phyloP scores from a whole-genome alignment of 352 stramenopile species.

The Phytophthora cryptogea region DNA sequence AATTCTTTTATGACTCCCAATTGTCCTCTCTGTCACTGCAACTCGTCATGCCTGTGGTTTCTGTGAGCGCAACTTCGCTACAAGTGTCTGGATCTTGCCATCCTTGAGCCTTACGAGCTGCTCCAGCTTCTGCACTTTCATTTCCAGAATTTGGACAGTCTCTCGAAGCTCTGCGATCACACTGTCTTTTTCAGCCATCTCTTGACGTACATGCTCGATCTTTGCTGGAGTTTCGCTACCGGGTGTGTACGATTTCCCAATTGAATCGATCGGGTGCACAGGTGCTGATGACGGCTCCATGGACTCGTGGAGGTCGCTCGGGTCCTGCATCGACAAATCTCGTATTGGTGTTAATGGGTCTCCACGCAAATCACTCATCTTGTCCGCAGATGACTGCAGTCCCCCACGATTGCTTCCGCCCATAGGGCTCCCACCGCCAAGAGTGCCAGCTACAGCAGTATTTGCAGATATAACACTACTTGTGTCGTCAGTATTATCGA shows the following conservation, averaged over 20 bases:
- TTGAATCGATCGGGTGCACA: constrained; percentile 31
- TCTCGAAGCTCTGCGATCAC: constrained; percentile 87
- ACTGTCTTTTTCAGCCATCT: constrained; percentile 76
- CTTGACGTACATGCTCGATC: constrained; percentile 28
- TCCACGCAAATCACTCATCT: constrained; percentile 45
- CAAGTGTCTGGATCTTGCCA: constrained; percentile 92
- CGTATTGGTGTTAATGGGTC: constrained; percentile 37
- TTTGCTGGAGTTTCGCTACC: constrained; percentile 26
- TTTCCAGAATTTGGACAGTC: constrained; percentile 93
- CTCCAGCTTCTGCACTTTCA: constrained; percentile 96
- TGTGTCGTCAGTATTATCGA: constrained; percentile 46
- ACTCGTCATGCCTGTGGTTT: constrained; percentile 47
- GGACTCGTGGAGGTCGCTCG: constrained; percentile 8
- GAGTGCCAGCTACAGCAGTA: constrained; percentile 28
- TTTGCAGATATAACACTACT: constrained; percentile 34
- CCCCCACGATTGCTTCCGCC: constrained; percentile 12
- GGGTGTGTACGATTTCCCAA: constrained; percentile 28
- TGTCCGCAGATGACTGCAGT: constrained; percentile 31
- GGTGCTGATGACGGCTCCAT: constrained; percentile 24
- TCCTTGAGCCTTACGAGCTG: constrained; percentile 95
- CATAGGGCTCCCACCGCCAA: constrained; percentile 18
- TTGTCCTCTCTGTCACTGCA: background rate
- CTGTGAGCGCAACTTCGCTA: constrained; percentile 81
- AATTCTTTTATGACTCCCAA: constrained; percentile 2
- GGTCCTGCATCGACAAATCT: constrained; percentile 37